A percentile compares a stretch with the other conserved stretches of the same genome.
Conservation (phyloP, 1,139 yeast species). For the Pichia terricola region DNA sequence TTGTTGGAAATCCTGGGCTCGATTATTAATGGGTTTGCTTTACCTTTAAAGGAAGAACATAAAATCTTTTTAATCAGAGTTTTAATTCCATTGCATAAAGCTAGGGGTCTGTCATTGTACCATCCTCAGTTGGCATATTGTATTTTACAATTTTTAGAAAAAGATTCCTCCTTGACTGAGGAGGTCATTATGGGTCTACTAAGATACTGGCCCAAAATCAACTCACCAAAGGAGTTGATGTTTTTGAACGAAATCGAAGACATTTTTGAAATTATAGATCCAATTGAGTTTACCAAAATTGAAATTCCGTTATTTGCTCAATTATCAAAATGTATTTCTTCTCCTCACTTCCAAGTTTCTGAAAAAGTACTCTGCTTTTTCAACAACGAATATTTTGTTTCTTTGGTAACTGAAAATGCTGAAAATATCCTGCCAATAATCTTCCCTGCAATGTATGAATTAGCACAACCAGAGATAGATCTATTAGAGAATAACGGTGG, state of each 20-base stretch:
- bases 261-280: constrained; percentile 93
- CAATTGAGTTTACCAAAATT: constrained; percentile 81
- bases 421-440: constrained; percentile 89
- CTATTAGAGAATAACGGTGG: constrained; percentile 31
- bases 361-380: constrained; percentile 92
- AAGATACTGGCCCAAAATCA: constrained; percentile 95
- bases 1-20: constrained; percentile 90
- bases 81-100: constrained; percentile 90
- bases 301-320: constrained; percentile 93
- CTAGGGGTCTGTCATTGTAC: constrained; percentile 74
- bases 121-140: constrained; percentile 97
- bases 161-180: constrained; percentile 85
- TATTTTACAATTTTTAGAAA: constrained; percentile 90
- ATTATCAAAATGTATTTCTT: constrained; percentile 84
- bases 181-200: constrained; percentile 90
- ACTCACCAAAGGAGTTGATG: constrained; percentile 93
- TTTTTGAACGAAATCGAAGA: constrained; percentile 93
- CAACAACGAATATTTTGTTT: constrained; percentile 90
- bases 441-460: constrained; percentile 82
- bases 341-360: constrained; percentile 95
- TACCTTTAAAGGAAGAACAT: constrained; percentile 95
- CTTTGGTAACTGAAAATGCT: constrained; percentile 79
- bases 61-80: constrained; percentile 82
- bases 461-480: constrained; percentile 37
- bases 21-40: constrained; percentile 94